phyloP scores from a whole-genome alignment of 192 early-diverging fungal genomes.

The Chytriomyces hyalinus region DNA sequence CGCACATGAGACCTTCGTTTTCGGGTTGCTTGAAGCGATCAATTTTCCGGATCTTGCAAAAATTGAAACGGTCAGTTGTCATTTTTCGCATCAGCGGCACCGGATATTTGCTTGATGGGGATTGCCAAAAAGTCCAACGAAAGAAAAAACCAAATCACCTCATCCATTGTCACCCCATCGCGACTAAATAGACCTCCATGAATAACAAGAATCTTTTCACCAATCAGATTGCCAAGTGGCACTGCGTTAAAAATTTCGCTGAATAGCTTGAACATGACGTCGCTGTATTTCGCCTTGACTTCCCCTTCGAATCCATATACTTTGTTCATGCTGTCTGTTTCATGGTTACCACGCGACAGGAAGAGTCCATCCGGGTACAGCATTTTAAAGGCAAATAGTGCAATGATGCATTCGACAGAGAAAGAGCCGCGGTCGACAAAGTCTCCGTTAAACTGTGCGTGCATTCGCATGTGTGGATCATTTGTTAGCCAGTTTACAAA shows the following conservation, averaged over 20 bases:
- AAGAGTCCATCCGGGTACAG: constrained; percentile 85
- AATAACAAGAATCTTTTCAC: constrained; percentile 91
- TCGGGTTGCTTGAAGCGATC: constrained; percentile 83
- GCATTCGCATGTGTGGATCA: background rate
- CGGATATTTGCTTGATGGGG: background rate
- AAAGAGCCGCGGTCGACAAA: constrained; percentile 99
- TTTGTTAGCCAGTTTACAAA: background rate
- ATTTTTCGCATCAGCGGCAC: background rate
- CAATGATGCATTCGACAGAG: constrained; percentile 93
- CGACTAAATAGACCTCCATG: constrained; percentile 94
- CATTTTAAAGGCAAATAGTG: constrained; percentile 89
- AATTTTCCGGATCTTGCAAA: constrained; percentile 72
- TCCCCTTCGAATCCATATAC: constrained; percentile 99
- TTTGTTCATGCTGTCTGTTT: constrained; percentile 98
- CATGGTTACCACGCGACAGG: constrained; percentile 96
- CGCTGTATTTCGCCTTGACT: constrained; percentile 90
- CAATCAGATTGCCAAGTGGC: constrained; percentile 90
- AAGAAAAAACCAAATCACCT: constrained; percentile 44
- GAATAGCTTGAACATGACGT: constrained; percentile 91
- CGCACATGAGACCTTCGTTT: constrained; percentile 83
- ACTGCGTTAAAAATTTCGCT: constrained; percentile 94
- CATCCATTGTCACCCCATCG: constrained; percentile 90
- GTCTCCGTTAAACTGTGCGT: constrained; percentile 90
- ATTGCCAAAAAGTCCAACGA: no score
- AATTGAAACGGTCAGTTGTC: background rate